Evolutionary conservation across 129 eudicot species (phyloP), one percentile per base, ranked within the genome.

Genomic region (Chrysanthemum seticuspe): DNA sequence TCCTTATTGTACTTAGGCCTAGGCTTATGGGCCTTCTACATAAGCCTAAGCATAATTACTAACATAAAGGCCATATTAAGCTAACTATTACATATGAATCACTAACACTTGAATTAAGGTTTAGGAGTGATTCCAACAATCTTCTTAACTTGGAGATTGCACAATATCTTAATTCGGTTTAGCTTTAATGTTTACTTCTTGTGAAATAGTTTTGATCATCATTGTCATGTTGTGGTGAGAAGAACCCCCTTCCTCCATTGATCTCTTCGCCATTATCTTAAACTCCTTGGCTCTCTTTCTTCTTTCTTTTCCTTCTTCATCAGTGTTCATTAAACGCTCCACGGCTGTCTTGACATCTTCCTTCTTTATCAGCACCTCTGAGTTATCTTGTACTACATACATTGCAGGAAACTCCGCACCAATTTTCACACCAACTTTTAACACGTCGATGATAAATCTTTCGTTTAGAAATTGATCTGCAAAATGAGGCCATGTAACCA

Each of bases 401-500:
- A 55, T 3, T n/a, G 69, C 76, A 6, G 84, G 82, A 23, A 72
- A 44, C 31, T 84, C 86, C 11, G 54, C 64, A 1, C 92, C 92
- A 27, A 71, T 79, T 36, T 62, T 79, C 57, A 84, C 68, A 11
- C 89, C 92, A 10, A 73, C 79, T 62, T 71, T 73, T 25, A 79
- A 63, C 45, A 87, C 83, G 1, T 76, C 68, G 19, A 82, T 57
- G 23, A 84, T 36, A 16, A 84, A 74, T 58, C 81, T 75, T 72
- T 87, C 92, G 2, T 87, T 87, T 15, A 71, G 47, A 71, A 87
- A 84, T 5, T 87, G 89, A 1, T 87, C 92, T 1, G 74, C 85
- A 6, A 84, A 83, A 6, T 60, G 58, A 0, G 92, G 96, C 96
- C 92, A 89, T 6, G 96, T 86, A 18, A 85, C 57, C 89, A 89